Base-by-base conservation (phyloP, 441 rosid species). In the Francoa sonchifolia region DNA sequence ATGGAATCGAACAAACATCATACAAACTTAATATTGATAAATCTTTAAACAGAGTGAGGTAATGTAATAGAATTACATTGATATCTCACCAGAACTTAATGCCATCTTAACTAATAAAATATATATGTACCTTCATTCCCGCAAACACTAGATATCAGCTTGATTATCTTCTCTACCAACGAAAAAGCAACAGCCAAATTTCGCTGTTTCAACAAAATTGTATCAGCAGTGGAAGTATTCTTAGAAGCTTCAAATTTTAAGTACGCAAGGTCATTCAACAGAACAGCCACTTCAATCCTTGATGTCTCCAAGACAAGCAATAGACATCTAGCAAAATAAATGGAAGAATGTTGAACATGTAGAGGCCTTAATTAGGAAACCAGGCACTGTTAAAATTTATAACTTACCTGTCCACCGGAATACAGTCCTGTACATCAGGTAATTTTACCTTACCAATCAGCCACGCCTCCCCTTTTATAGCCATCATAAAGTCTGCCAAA, bases 221-320 rank as follows among this genome's bases (percentile, higher is more conserved):
- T 57, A 52, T 79, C 90, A 42, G 39, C 65, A 61, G 64, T 56
- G 25, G 65, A 49, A 44, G 69, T 50, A 63, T 48, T 60, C 50
- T 63, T 58, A 26, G 93, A 69, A 63, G 94, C 92, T 71, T 82
- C 98, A 56, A 75, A 82, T 40, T 82, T 79, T 54, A 75, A 44
- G 66, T 79, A 89, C 33, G 86, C 94, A 39, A 85, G 66, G 30
- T 89, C 93, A 69, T 85, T 79, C 53, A 74, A 58, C 71, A 89
- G 53, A 57, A 89, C 94, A 45, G 92, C 80, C 66, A 79, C 63
- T 58, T 89, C 96, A 53, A 85, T 89, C 71, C 86, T 69, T 39
- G 98, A 67, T 41, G 92, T 71, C 68, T 85, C 89, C 64, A 82
- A 53, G 35, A 89, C 89, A 38, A 89, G 86, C 63, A 89, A 57